phyloP scores from a whole-genome alignment of 129 eudicot genomes.

The Ambrosia trifida region DNA sequence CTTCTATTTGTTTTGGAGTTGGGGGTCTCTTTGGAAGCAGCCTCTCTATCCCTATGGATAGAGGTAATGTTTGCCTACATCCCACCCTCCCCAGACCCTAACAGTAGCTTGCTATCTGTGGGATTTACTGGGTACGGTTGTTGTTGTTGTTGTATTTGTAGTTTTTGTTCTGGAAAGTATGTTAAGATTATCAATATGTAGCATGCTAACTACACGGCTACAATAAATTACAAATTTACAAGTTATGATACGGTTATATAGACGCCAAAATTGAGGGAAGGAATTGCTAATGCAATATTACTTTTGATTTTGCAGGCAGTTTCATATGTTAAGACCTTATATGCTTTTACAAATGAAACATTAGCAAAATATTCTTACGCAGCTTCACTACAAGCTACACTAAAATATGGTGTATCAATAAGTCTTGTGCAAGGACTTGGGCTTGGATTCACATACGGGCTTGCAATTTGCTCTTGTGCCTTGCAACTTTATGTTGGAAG shows the following conservation, averaged over 20 bases:
- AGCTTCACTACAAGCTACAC: slow-evolving; percentile 87
- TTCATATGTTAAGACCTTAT: slow-evolving; percentile 79
- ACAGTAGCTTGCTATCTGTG: no score
- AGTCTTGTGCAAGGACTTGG: slow-evolving; percentile 99
- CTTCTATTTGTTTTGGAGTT: no score
- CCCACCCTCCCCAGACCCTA: no score
- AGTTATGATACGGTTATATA: no score
- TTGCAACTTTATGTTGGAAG: slow-evolving; percentile 97
- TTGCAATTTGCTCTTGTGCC: slow-evolving; percentile 98
- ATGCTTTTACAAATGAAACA: slow-evolving; percentile 90
- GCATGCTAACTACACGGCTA: neutral
- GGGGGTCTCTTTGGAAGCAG: no score
- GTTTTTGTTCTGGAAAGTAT: neutral
- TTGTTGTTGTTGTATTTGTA: neutral
- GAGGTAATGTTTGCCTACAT: no score
- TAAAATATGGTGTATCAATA: slow-evolving; percentile 88
- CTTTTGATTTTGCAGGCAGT: slow-evolving; percentile 61
- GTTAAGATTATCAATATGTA: neutral
- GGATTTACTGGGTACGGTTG: no score
- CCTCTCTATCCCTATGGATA: no score
- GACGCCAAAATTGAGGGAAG: neutral
- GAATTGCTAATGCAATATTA: slow-evolving; percentile 2
- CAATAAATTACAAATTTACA: neutral
- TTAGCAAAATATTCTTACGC: slow-evolving; percentile 96
- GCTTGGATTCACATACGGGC: slow-evolving; percentile 96